Evolutionary conservation across 495 filamentous ascomycete species (phyloP).

Genomic region (Annulohypoxylon bovei): DNA sequence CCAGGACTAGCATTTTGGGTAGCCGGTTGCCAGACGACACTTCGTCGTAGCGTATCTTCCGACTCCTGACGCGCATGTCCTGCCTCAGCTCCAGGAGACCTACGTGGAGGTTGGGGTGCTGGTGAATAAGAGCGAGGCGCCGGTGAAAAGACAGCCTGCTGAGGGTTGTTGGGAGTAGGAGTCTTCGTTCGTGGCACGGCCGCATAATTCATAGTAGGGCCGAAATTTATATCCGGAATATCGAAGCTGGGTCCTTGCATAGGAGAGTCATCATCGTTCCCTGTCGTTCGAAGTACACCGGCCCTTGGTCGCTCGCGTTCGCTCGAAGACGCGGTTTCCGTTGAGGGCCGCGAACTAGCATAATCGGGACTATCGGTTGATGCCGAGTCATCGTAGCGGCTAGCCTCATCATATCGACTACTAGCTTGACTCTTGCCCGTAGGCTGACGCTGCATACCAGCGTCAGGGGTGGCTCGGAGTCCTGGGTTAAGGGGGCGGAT

Average conservation of each 20-base stretch:
- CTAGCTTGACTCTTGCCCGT: constrained; percentile 51
- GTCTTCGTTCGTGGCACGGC: constrained; percentile 42
- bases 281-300: constrained; percentile 85
- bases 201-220: constrained; percentile 78
- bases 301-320: constrained; percentile 74
- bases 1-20: constrained; percentile 51
- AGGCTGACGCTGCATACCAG: constrained; percentile 43
- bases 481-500: constrained; percentile 46
- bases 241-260: constrained; percentile 47
- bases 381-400: constrained; percentile 59
- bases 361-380: constrained; percentile 67
- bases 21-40: constrained; percentile 83
- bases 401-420: constrained; percentile 56
- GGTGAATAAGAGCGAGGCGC: constrained; percentile 52
- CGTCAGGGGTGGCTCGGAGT: constrained; percentile 23
- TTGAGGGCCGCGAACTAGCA: constrained; percentile 74
- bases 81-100: constrained; percentile 51
- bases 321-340: constrained; percentile 66
- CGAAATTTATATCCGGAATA: constrained; percentile 86
- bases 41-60: constrained; percentile 64
- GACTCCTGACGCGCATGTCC: constrained; percentile 57
- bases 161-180: constrained; percentile 27
- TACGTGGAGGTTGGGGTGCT: constrained; percentile 49
- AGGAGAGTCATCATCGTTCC: constrained; percentile 58
- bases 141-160: constrained; percentile 52